A percentile compares a stretch with the other conserved stretches of the same genome.
These are phyloP conservation scores for Plasmodium fragile DNA, from an alignment of 169 alveolate species.

Conservation along the genomic window DNA sequence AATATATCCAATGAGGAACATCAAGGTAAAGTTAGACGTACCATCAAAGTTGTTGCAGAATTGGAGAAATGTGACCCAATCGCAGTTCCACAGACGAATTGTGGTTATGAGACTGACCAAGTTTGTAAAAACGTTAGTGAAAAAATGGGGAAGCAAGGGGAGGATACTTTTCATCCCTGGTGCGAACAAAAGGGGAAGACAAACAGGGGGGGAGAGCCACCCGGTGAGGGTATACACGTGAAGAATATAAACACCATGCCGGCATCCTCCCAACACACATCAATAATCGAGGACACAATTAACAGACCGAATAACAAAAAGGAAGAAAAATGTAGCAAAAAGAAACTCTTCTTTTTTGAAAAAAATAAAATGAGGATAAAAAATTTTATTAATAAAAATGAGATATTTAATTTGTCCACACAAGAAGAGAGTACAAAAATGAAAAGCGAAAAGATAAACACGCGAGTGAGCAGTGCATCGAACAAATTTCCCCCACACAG, in stretches of 20 bases:
- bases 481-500: neutral
- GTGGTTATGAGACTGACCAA: neutral
- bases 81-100: neutral
- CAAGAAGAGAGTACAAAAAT: neutral
- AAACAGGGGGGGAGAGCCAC: neutral
- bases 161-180: neutral
- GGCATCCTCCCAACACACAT: neutral
- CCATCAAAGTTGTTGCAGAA: neutral
- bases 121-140: neutral
- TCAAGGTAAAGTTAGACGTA: neutral
- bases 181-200: slow-evolving; percentile 7
- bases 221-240: neutral
- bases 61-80: neutral
- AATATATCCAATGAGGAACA: neutral
- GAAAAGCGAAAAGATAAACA: neutral
- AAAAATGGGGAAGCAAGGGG: neutral
- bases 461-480: neutral
- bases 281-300: neutral
- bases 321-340: slow-evolving; percentile 15
- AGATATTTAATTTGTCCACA: slow-evolving; percentile 14
- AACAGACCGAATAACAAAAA: neutral
- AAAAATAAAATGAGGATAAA: slow-evolving; percentile 5
- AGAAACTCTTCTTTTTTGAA: slow-evolving; percentile 13
- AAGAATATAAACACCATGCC: neutral
- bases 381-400: slow-evolving; percentile 32